Base-by-base conservation (phyloP, 73 alveolate species). In the Effrenium voratum region DNA sequence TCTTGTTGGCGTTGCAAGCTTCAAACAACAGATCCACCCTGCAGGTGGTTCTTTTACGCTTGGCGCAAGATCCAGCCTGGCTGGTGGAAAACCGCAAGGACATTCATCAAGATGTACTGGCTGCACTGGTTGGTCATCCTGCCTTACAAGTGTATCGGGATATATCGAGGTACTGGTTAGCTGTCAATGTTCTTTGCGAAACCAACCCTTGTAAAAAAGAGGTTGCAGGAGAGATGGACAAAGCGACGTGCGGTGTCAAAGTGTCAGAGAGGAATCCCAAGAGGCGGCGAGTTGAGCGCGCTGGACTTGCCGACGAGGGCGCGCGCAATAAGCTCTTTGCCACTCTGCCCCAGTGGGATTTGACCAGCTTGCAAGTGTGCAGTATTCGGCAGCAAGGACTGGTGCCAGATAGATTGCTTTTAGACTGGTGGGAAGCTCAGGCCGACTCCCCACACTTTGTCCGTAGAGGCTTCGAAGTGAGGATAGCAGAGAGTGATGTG, bases 281-380 rank as follows among this genome's bases (percentile, higher is more conserved):
- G 41, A 13, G 15, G 76, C 41, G 22, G 30, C 15, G 30, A 63
- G 75, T 60, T 32, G 13, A 10, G 16, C 40, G 30, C 6, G 34
- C 75, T 60, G 16, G 16, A 30, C 8, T 16, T 30, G 12, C 40
- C 77, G 10, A 40, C 77, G 19, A 5, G 5, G 40, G 5, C 40
- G 40, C 30, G 15, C 16, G 34, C 34, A 24, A 32, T 44, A 79
- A 66, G 90, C 44, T 79, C 70, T 79, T 79, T 34, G 68, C 44
- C 36, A 66, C 68, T 66, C 46, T 79, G 45, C 90, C 90, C 22
- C 68, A 79, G 36, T 79, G 90, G 90, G 90, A 79, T 12, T 45
- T 79, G 59, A 79, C 46, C 66, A 5, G 5, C 12, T 60, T 45
- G 90, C 90, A 79, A 46, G 90, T 79, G 90, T 66, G 46, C 46